Evolutionary conservation across 352 stramenopile species (phyloP).

Genomic region (Discostella stelligera): DNA sequence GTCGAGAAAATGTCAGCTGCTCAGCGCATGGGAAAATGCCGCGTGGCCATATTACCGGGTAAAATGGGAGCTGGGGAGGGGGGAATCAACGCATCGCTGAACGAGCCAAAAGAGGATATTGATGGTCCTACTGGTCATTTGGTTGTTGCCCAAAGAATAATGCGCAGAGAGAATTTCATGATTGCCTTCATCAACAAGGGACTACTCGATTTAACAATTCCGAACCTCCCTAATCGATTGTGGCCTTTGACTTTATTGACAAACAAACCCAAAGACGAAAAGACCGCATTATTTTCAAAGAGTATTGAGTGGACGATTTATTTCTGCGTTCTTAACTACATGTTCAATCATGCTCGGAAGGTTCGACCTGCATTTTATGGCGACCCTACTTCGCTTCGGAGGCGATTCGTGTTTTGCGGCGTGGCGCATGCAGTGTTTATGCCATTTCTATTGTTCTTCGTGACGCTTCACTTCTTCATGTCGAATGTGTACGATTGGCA

Average conservation of each 20-base stretch:
- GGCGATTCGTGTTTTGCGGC: constrained; percentile 91
- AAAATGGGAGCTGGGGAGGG: constrained; percentile 13
- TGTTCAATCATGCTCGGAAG: constrained; percentile 93
- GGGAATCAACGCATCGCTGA: constrained; percentile 56
- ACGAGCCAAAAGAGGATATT: constrained; percentile 75
- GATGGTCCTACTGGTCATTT: constrained; percentile 69
- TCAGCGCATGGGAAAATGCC: constrained; percentile 81
- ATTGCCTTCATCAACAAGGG: constrained; percentile 95
- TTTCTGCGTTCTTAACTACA: constrained; percentile 94
- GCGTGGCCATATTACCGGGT: constrained; percentile 68
- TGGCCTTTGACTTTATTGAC: constrained; percentile 31
- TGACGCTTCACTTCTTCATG: constrained; percentile 95
- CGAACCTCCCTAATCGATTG: constrained; percentile 70
- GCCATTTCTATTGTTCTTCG: constrained; percentile 97
- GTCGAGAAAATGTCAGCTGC: constrained; percentile 82
- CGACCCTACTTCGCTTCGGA: constrained; percentile 89
- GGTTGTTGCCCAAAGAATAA: constrained; percentile 92
- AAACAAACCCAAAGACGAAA: constrained; percentile 30
- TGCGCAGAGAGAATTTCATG: constrained; percentile 98
- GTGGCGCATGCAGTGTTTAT: constrained; percentile 92
- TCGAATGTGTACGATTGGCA: constrained; percentile 95
- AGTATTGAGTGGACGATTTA: constrained; percentile 92
- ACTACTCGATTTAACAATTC: constrained; percentile 88
- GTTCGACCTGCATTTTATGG: constrained; percentile 85
- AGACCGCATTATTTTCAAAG: constrained; percentile 50